A percentile compares a stretch with the other conserved stretches of the same genome.
phyloP scores from a whole-genome alignment of 305 asterid genomes.

The Andrographis paniculata region DNA sequence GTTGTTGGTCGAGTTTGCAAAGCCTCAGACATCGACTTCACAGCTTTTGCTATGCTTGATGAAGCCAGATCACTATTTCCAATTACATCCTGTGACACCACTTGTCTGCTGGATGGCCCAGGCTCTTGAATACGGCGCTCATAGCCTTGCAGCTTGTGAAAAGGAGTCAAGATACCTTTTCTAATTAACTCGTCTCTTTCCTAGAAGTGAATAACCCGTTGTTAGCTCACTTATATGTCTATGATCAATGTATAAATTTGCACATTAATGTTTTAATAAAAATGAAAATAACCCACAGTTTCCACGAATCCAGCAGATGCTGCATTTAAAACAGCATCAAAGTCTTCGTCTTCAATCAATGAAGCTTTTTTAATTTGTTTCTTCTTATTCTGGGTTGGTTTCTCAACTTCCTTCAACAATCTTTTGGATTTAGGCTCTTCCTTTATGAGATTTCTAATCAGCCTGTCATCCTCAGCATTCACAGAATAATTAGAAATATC shows the following conservation, averaged over 20 bases:
- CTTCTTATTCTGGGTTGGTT: slow-evolving; percentile 32
- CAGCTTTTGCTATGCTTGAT: slow-evolving; percentile 72
- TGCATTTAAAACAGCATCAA: slow-evolving; percentile 78
- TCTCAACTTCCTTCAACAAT: slow-evolving; percentile 32
- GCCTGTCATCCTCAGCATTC: slow-evolving; percentile 25
- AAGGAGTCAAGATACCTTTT: slow-evolving; percentile 50
- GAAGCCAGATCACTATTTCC: slow-evolving; percentile 41
- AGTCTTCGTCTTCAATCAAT: slow-evolving; percentile 64
- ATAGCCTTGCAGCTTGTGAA: slow-evolving; percentile 89
- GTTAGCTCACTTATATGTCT: slow-evolving; percentile 12
- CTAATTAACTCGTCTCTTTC: slow-evolving; percentile 4
- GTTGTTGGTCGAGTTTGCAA: slow-evolving; percentile 75
- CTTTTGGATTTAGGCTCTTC: slow-evolving; percentile 50
- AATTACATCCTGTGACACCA: slow-evolving; percentile 25
- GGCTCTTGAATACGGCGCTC: slow-evolving; percentile 83
- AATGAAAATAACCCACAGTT: slow-evolving; percentile 58
- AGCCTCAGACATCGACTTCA: slow-evolving; percentile 64
- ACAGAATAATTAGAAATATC: slow-evolving; percentile 48
- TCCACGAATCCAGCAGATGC: slow-evolving; percentile 88
- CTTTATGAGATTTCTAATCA: slow-evolving; percentile 48
- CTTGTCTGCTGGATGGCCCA: slow-evolving; percentile 43
- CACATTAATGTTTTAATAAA: slow-evolving; percentile 13
- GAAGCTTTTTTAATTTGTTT: slow-evolving; percentile 51
- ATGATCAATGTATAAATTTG: slow-evolving; percentile 4
- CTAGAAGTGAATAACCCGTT: slow-evolving; percentile 12